These are phyloP conservation scores for Amanita rubescens DNA, from an alignment of 768 basidiomycete species.

Conservation along the genomic window DNA sequence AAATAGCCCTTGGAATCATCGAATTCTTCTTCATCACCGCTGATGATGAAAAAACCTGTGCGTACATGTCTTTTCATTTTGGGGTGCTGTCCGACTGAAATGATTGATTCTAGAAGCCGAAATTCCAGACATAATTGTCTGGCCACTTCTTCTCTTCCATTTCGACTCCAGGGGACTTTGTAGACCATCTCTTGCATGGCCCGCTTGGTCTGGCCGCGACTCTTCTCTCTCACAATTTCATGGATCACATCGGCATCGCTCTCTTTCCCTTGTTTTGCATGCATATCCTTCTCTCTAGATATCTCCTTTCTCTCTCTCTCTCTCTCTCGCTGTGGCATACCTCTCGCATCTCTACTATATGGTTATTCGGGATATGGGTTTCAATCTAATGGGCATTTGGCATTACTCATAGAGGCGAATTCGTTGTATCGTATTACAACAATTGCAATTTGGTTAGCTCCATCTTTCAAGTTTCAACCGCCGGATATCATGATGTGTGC, in stretches of 20 bases:
- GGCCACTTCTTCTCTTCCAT: background rate
- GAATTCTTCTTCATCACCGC: constrained; percentile 28
- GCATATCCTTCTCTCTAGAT: constrained; percentile 7
- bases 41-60: constrained; percentile 54
- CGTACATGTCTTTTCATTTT: constrained; percentile 15
- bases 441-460: constrained; percentile 3
- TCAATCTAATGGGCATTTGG: constrained; percentile 17
- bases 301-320: background rate
- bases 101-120: constrained; percentile 19
- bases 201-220: background rate
- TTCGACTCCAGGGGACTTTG: constrained; percentile 7
- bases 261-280: constrained; percentile 17
- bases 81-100: background rate
- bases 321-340: constrained; percentile 5
- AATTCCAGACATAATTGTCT: constrained; percentile 19
- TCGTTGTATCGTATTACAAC: constrained; percentile 1
- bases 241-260: constrained; percentile 11
- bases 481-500: background rate
- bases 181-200: constrained; percentile 2
- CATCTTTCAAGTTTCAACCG: background rate
- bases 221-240: constrained; percentile 6
- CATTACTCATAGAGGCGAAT: constrained; percentile 15
- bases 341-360: constrained; percentile 13
- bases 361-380: constrained; percentile 12
- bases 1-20: constrained; percentile 3